These are phyloP conservation scores for Daldinia caldariorum DNA, from an alignment of 495 filamentous ascomycete genomes.

Conservation along the genomic window DNA sequence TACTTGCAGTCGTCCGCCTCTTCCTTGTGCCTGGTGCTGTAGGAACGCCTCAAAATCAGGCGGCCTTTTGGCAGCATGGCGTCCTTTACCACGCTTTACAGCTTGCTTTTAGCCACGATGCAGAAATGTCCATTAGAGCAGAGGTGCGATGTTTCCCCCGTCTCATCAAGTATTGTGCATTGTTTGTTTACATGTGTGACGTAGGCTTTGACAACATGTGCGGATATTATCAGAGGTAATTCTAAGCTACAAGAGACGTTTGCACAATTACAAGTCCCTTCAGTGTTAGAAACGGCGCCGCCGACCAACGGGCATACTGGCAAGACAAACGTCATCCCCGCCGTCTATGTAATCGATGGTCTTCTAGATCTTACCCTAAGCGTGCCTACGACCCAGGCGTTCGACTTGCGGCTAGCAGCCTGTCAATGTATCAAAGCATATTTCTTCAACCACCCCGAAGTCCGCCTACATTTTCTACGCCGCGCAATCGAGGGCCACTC, in stretches of 20 bases:
- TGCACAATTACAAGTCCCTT: slow-evolving; percentile 79
- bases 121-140: slow-evolving; percentile 79
- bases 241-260: slow-evolving; percentile 82
- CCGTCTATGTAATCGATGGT: slow-evolving; percentile 90
- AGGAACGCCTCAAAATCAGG: slow-evolving; percentile 85
- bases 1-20: slow-evolving; percentile 83
- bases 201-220: slow-evolving; percentile 83
- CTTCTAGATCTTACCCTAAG: slow-evolving; percentile 87
- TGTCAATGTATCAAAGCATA: slow-evolving; percentile 94
- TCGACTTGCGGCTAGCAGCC: slow-evolving; percentile 84
- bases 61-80: slow-evolving; percentile 82
- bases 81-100: slow-evolving; percentile 84
- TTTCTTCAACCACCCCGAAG: slow-evolving; percentile 78
- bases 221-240: slow-evolving; percentile 89
- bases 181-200: slow-evolving; percentile 45
- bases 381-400: slow-evolving; percentile 68
- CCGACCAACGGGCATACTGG: slow-evolving; percentile 54
- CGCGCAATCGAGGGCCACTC: slow-evolving; percentile 89
- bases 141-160: slow-evolving; percentile 67
- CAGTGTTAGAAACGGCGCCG: slow-evolving; percentile 59
- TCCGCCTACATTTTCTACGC: slow-evolving; percentile 83
- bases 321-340: slow-evolving; percentile 61
- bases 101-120: slow-evolving; percentile 80
- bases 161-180: slow-evolving; percentile 26
- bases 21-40: slow-evolving; percentile 83